Evolutionary conservation across 768 basidiomycete species (phyloP), one percentile per base, ranked within the genome.

Genomic region (Pleurotus giganteus): DNA sequence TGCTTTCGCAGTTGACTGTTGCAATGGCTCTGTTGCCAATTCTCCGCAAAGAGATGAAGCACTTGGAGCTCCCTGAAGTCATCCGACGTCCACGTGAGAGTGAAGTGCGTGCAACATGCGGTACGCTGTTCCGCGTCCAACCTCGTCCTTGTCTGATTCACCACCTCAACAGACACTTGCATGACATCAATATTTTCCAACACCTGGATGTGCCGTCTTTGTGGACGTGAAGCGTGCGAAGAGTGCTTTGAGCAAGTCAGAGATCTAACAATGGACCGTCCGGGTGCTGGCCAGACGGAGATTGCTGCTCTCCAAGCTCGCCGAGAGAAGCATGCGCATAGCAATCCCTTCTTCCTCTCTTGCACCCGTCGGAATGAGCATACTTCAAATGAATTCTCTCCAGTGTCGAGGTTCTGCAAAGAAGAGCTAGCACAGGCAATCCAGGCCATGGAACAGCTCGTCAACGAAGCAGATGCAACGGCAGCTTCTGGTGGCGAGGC

Each of bases 151-250:
- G 17, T 62, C 17, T 50, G 54, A 23, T 0, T 9, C n/a, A 36
- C 45, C 57, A 55, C 19, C 17, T 66, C n/a, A n/a, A n/a, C n/a
- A 96, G 94, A 97, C 69, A 92, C 89, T 1, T 97, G 94, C 69
- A 89, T 92, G 79, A 94, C 92, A 4, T 95, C 94, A 11, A 84
- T 96, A 55, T 96, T 96, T 69, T 88, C 89, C 4, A 85, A 84
- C 55, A 88, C 85, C 27, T 96, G 90, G 85, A 89, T 95, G 82
- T 96, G 94, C 66, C 80, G 88, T n/a, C 66, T 83, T 34, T 98
- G 95, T 67, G 95, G 92, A 4, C 84, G 91, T 8, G 95, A 97
- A 69, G 84, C 89, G 7, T 98, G 95, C 65, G 77, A 85, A 1
- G 89, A 91, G 57, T 97, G 95, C 65, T 90, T 83, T 63, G 74